Base-by-base conservation (phyloP, 129 eudicot genomes). In the Saposhnikovia divaricata region DNA sequence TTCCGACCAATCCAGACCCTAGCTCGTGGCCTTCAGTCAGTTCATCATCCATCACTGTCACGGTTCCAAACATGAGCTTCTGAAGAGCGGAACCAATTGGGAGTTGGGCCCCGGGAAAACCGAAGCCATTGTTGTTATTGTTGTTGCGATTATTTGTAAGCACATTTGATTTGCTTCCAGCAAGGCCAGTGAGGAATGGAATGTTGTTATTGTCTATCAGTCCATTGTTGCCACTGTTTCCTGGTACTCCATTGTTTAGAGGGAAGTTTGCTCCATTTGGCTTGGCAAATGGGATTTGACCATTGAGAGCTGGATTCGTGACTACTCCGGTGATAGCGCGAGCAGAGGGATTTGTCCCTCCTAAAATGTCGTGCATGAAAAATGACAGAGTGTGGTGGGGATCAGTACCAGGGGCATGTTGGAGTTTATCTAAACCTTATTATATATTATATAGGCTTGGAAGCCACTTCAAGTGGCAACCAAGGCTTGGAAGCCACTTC, bases 11-110 rank as follows among this genome's bases (percentile, higher is more conserved):
- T 9, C 94, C 93, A 0, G 97, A 91, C 34, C 89, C 89, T 0
- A 89, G 90, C 61, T 89, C 90, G 45, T 86, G 94, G 25, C 97
- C 97, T 73, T 91, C 91, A 11, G 96, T 93, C 19, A 91, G 75
- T 82, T 93, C 94, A 28, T 93, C 98, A 61, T 91, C 92, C 13
- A 93, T 84, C 43, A 84, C 96, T 0, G 90, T 93, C 89, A 91
- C 61, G 5, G 98, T 91, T 40, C 98, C 98, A 77, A 93, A 93
- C 98, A 93, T 93, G 74, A 93, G 90, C 75, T 84, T 86, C 76
- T 90, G 94, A 14, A 93, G 78, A 3, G 90, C 82, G 4, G 84
- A 61, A 13, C 96, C 98, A 5, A 82, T 51, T 0, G 93, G 87
- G 43, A 90, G 83, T 72, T 90, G 87, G 4, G 86, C 88, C 12